phyloP scores from a whole-genome alignment of 305 asterid species.

The Fraxinus platypoda region DNA sequence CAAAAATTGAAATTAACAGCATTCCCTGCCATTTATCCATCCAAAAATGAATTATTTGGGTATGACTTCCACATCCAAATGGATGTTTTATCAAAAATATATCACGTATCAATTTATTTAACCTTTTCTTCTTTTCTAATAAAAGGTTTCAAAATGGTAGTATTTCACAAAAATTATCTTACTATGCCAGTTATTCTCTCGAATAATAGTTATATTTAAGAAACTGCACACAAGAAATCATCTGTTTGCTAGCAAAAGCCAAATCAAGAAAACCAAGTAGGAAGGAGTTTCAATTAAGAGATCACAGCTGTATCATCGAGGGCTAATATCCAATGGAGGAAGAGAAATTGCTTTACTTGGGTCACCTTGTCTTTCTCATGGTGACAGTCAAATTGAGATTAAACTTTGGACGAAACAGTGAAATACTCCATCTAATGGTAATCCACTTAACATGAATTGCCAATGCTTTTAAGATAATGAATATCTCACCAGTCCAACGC shows the following conservation, averaged over 20 bases:
- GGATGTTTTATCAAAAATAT: not conserved
- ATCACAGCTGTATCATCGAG: not conserved
- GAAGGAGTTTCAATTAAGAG: not conserved
- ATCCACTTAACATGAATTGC: not conserved
- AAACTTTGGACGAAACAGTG: not conserved
- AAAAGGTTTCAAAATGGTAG: not conserved
- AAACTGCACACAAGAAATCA: not conserved
- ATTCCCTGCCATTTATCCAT: not conserved
- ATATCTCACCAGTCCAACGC: slow-evolving; percentile 84
- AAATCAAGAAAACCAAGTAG: not conserved
- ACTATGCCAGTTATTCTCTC: not conserved
- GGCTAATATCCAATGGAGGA: not conserved
- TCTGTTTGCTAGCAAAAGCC: not conserved
- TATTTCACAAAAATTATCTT: not conserved
- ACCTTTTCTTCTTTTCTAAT: not conserved
- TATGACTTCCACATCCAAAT: not conserved
- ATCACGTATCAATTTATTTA: not conserved
- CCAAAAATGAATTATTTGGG: not conserved
- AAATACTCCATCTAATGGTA: not conserved
- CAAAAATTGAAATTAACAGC: not conserved
- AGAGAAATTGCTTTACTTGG: not conserved
- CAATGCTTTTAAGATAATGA: not conserved
- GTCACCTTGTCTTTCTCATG: not conserved
- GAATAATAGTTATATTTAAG: not conserved
- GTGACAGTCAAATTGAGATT: not conserved